Evolutionary conservation across 2,329 filamentous ascomycete species (phyloP).

Genomic region (Aspergillus latus): DNA sequence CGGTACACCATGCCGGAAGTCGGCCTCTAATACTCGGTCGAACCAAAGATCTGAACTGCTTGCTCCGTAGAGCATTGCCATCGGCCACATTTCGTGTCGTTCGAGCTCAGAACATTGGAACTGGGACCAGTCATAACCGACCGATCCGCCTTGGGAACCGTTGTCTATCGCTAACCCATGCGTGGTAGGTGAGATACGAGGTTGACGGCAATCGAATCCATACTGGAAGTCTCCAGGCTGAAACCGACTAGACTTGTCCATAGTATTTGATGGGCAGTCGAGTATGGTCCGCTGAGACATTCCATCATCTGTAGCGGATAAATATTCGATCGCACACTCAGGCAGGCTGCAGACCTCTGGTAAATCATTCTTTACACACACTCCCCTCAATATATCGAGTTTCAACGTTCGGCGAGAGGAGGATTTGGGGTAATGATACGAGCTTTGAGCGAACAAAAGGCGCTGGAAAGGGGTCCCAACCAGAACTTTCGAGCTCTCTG

Average conservation of each 20-base stretch:
- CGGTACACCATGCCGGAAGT: neutral
- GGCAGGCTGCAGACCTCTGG: too few relatives aligned
- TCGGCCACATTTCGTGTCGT: neutral
- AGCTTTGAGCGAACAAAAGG: neutral
- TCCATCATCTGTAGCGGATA: constrained; percentile 15
- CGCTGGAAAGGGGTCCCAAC: neutral
- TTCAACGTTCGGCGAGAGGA: neutral
- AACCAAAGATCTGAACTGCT: neutral
- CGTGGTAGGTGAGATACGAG: neutral
- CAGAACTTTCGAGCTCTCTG: neutral
- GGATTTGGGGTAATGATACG: neutral
- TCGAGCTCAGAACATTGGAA: neutral
- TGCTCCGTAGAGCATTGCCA: neutral
- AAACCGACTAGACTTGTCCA: constrained; percentile 5
- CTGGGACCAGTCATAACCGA: neutral
- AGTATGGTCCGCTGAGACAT: constrained; percentile 10
- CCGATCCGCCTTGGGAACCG: neutral
- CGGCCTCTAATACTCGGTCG: constrained; percentile 1
- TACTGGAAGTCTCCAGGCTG: constrained; percentile 4
- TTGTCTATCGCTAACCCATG: neutral
- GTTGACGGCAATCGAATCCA: neutral
- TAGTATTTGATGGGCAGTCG: neutral
- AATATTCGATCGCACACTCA: constrained; percentile 2
- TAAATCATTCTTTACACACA: neutral
- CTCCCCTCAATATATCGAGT: neutral